Percentiles rank a stretch among this genome's conserved stretches.
Evolutionary conservation across 768 basidiomycete species (phyloP).

Genomic region (Dioszegia aurantiaca): DNA sequence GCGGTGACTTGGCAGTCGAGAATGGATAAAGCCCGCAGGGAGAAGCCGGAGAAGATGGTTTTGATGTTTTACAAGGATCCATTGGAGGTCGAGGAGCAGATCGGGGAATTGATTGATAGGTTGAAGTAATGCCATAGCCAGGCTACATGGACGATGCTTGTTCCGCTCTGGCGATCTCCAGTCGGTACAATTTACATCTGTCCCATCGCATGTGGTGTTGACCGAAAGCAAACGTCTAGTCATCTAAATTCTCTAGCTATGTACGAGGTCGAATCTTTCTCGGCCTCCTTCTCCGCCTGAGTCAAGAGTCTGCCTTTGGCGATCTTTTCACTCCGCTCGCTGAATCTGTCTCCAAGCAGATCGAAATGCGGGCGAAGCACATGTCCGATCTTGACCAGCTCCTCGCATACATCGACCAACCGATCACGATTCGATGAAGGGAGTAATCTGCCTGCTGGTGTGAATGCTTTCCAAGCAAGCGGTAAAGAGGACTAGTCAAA

Average conservation of each 20-base stretch:
- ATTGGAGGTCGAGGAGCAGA: constrained; percentile 17
- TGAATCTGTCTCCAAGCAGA: constrained; percentile 44
- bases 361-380: constrained; percentile 40
- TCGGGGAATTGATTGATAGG: constrained; percentile 6
- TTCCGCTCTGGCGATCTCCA: too few relatives aligned
- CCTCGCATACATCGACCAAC: constrained; percentile 53
- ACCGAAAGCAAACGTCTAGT: too few relatives aligned
- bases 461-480: constrained; percentile 49
- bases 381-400: constrained; percentile 47
- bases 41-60: constrained; percentile 8
- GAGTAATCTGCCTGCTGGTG: constrained; percentile 40
- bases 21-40: constrained; percentile 7
- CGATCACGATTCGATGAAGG: constrained; percentile 51
- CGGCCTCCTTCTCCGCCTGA: constrained; percentile 48
- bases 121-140: neutral
- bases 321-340: constrained; percentile 45
- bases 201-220: too few relatives aligned
- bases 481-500: constrained; percentile 45
- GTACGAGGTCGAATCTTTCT: constrained; percentile 18
- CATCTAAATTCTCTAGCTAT: too few relatives aligned
- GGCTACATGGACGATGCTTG: neutral
- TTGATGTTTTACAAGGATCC: constrained; percentile 15
- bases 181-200: too few relatives aligned
- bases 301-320: constrained; percentile 46
- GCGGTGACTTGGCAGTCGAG: constrained; percentile 16